A percentile compares a stretch with the other conserved stretches of the same genome.
These are phyloP conservation scores for Pleurotus platypus DNA, from an alignment of 768 basidiomycete species.

Conservation along the genomic window DNA sequence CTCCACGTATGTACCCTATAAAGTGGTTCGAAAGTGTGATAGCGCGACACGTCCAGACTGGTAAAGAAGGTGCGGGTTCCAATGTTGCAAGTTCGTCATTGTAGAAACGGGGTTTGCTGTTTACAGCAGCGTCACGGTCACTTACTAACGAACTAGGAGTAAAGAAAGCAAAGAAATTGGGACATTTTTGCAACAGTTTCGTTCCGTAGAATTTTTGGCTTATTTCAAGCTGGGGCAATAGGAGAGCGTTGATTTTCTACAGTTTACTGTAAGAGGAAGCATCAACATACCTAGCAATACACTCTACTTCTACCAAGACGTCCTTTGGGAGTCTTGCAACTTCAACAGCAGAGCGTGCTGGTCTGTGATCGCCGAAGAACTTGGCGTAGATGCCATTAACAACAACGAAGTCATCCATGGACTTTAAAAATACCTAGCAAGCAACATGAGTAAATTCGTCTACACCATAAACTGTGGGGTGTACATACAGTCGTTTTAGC, in stretches of 20 bases:
- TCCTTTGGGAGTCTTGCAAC: conserved; percentile 86
- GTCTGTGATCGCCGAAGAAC: conserved; percentile 89
- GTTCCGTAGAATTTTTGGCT: not conserved
- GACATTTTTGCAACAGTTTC: not conserved
- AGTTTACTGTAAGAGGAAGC: not conserved
- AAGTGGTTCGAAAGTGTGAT: too few species aligned
- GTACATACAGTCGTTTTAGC: conserved; percentile 84
- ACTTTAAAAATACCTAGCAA: conserved; percentile 81
- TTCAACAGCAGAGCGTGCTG: conserved; percentile 91
- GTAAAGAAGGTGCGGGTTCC: too few species aligned
- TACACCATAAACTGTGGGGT: not conserved
- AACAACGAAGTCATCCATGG: conserved; percentile 84
- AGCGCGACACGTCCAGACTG: too few species aligned
- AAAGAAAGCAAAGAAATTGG: not conserved
- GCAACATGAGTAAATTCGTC: not conserved
- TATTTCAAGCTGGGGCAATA: not conserved
- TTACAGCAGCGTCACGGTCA: too few species aligned
- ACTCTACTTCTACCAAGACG: conserved; percentile 91
- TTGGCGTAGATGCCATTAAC: conserved; percentile 81
- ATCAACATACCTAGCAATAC: conserved; percentile 67
- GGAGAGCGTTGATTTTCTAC: not conserved
- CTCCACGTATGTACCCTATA: too few species aligned
- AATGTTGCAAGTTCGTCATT: too few species aligned
- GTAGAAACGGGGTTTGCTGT: too few species aligned
- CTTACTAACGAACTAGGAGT: too few species aligned